Conservation (phyloP, 768 basidiomycete species). For the Phanerochaete sordida region DNA sequence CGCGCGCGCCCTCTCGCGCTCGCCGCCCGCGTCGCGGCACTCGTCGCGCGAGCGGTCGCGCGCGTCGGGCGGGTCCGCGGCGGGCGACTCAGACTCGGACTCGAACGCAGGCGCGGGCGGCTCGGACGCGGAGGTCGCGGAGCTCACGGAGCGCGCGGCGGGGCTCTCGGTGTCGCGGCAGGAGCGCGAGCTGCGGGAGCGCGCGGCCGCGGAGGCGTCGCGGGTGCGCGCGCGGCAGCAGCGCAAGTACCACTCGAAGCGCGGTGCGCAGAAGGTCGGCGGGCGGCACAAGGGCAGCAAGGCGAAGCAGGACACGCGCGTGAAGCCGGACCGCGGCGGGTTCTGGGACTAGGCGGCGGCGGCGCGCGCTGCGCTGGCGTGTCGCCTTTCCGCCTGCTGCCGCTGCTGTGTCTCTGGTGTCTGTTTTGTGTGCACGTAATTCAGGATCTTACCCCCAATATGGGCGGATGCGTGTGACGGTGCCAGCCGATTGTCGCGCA, state of each 20-base stretch:
- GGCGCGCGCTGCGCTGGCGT: too few species aligned
- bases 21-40: constrained; percentile 17
- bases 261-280: constrained; percentile 51
- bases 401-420: too few species aligned
- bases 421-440: too few species aligned
- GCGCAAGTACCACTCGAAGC: constrained; percentile 77
- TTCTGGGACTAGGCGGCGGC: constrained; percentile 48
- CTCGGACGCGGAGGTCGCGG: constrained; percentile 40
- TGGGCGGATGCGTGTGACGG: too few species aligned
- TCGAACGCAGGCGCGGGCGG: too few species aligned
- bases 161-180: constrained; percentile 20
- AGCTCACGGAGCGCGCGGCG: constrained; percentile 40
- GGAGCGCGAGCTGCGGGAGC: constrained; percentile 46
- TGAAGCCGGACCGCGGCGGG: constrained; percentile 56
- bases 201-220: constrained; percentile 59
- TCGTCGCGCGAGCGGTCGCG: constrained; percentile 14
- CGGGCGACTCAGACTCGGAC: constrained; percentile 8
- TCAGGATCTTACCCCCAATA: too few species aligned
- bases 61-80: background rate
- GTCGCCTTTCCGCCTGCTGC: too few species aligned
- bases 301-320: constrained; percentile 71
- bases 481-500: too few species aligned
- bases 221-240: constrained; percentile 60
- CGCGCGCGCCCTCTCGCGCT: constrained; percentile 16
- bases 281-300: constrained; percentile 81